These are phyloP conservation scores for Solanum arcanum DNA, from an alignment of 257 asterid genomes.

Conservation along the genomic window DNA sequence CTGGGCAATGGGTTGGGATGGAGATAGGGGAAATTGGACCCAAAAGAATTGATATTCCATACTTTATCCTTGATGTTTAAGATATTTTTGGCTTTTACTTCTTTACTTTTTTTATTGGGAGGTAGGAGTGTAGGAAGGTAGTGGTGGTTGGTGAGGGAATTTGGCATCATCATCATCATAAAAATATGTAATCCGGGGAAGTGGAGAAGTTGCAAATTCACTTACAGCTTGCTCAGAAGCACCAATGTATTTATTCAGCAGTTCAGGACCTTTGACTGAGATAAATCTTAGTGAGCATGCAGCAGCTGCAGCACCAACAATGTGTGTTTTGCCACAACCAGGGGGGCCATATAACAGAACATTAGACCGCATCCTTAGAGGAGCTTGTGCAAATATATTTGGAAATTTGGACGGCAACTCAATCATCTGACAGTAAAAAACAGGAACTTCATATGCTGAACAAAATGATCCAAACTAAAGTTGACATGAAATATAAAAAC, in stretches of 20 bases:
- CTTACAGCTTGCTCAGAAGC: conserved; percentile 99
- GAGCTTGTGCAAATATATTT: conserved; percentile 74
- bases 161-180: neutral
- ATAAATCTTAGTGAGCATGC: conserved; percentile 91
- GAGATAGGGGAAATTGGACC: neutral
- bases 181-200: neutral
- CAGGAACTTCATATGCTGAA: neutral
- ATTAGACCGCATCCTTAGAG: conserved; percentile 89
- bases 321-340: conserved; percentile 98
- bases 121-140: neutral
- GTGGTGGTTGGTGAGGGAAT: neutral
- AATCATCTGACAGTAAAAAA: conserved; percentile 47
- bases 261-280: conserved; percentile 97
- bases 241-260: conserved; percentile 92
- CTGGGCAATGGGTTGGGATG: neutral
- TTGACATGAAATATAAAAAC: neutral
- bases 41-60: neutral
- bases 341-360: conserved; percentile 97
- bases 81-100: neutral
- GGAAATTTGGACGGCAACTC: conserved; percentile 93
- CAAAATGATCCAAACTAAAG: neutral
- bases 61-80: neutral
- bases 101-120: neutral
- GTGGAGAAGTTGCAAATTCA: neutral
- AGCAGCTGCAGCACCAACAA: conserved; percentile 97